These are phyloP conservation scores for Solanum lignicaule DNA, from an alignment of 257 asterid species.

Conservation along the genomic window DNA sequence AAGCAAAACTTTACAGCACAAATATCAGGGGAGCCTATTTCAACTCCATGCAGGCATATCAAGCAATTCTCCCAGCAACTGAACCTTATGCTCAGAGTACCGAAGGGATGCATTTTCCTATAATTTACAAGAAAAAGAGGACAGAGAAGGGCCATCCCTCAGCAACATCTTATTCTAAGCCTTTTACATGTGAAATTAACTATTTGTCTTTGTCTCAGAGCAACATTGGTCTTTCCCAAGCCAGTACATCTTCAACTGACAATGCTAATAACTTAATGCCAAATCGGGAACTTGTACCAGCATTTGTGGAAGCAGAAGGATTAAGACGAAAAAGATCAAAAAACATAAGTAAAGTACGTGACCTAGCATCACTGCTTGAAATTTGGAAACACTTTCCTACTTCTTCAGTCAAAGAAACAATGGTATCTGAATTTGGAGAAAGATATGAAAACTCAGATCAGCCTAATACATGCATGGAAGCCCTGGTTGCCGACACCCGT, in stretches of 20 bases:
- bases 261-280: conserved; percentile 15
- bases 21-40: conserved; percentile 23
- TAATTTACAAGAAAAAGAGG: conserved; percentile 57
- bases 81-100: conserved; percentile 12
- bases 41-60: conserved; percentile 45
- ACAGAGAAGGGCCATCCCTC: conserved; percentile 30
- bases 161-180: conserved; percentile 20
- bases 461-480: conserved; percentile 42
- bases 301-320: conserved; percentile 31
- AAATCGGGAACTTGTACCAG: conserved; percentile 20
- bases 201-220: conserved; percentile 13
- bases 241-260: not conserved
- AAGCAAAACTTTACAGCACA: conserved; percentile 33
- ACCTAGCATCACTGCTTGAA: conserved; percentile 35
- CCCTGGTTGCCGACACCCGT: conserved; percentile 36
- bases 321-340: conserved; percentile 46
- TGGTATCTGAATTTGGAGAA: conserved; percentile 3
- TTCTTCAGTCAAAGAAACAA: conserved; percentile 16
- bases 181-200: conserved; percentile 14
- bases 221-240: conserved; percentile 14
- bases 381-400: conserved; percentile 22
- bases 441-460: conserved; percentile 15
- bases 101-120: conserved; percentile 44
- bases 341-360: conserved; percentile 33
- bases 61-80: conserved; percentile 15